A percentile compares a stretch with the other conserved stretches of the same genome.
Evolutionary conservation across 2,329 filamentous ascomycete species (phyloP).

Genomic region (Colletotrichum viniferum): DNA sequence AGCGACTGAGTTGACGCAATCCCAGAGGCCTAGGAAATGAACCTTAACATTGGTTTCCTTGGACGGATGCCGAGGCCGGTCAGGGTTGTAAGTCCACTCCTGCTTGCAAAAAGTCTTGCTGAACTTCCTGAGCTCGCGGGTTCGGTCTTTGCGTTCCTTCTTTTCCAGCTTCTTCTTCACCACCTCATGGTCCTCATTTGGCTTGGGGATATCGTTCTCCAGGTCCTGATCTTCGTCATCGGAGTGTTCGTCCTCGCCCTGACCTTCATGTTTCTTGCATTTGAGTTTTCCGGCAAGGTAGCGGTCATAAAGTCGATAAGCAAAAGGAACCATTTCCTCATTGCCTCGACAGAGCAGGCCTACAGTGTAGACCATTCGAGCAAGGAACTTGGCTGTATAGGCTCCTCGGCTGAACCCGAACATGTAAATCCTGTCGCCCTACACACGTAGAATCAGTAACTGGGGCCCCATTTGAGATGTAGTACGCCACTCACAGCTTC

Average conservation of each 20-base stretch:
- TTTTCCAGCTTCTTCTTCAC: conserved; percentile 18
- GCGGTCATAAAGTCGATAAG: conserved; percentile 46
- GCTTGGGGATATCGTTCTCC: no score
- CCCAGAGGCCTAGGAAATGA: conserved; percentile 28
- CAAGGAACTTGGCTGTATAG: conserved; percentile 56
- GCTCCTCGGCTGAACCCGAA: conserved; percentile 59
- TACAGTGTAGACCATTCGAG: conserved; percentile 53
- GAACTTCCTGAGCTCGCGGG: conserved; percentile 46
- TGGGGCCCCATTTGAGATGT: no score
- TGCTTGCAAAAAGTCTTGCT: conserved; percentile 37
- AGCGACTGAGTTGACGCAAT: conserved; percentile 56
- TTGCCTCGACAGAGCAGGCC: conserved; percentile 55
- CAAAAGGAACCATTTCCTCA: conserved; percentile 57
- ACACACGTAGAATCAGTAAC: no score
- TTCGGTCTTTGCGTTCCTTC: neutral
- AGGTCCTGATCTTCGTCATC: neutral
- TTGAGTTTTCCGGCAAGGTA: conserved; percentile 40
- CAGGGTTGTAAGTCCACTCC: no score
- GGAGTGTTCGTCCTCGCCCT: neutral
- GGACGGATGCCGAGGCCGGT: no score
- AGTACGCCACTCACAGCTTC: no score
- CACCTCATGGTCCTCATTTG: no score
- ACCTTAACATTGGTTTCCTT: no score
- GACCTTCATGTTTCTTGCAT: conserved; percentile 27
- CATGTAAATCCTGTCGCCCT: conserved; percentile 55